These are phyloP conservation scores for Lentinula novae-zelandiae DNA, from an alignment of 1,284 basidiomycete genomes.

Conservation along the genomic window DNA sequence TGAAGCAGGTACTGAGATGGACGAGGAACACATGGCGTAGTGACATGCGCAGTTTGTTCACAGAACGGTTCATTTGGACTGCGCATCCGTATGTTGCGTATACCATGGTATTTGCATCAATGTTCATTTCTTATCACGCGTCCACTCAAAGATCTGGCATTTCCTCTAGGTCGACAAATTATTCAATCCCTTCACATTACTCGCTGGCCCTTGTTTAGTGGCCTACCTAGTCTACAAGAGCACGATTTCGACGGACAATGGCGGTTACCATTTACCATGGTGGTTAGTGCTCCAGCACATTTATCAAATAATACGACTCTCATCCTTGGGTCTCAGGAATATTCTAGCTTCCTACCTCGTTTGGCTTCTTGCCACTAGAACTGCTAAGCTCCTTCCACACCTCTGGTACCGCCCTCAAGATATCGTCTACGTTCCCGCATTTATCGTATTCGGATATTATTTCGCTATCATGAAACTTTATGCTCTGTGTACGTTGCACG, in stretches of 20 bases:
- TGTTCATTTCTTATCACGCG: background rate
- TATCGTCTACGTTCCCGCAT: conserved; percentile 88
- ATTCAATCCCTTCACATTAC: conserved; percentile 85
- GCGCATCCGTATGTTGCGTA: conserved; percentile 88
- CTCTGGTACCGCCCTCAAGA: conserved; percentile 83
- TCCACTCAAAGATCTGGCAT: background rate
- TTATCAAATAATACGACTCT: conserved; percentile 6
- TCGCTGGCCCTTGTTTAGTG: conserved; percentile 80
- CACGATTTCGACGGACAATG: conserved; percentile 61
- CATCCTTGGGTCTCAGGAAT: conserved; percentile 47
- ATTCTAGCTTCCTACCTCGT: conserved; percentile 72
- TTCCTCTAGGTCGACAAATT: conserved; percentile 75
- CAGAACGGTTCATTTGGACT: conserved; percentile 85
- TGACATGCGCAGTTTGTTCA: conserved; percentile 85
- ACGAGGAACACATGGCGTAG: conserved; percentile 92
- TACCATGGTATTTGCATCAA: conserved; percentile 62
- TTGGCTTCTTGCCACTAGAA: conserved; percentile 82
- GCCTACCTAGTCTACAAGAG: conserved; percentile 75
- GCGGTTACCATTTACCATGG: conserved; percentile 87
- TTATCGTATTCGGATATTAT: conserved; percentile 87
- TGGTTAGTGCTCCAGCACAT: conserved; percentile 56
- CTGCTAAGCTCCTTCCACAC: conserved; percentile 85
- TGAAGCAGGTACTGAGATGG: conserved; percentile 91
- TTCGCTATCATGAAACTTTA: conserved; percentile 88
- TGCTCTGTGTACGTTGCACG: conserved; percentile 78